A percentile compares a stretch with the other conserved stretches of the same genome.
Evolutionary conservation across 1,139 yeast genomes (phyloP).

Genomic region (Geotrichum fermentans): DNA sequence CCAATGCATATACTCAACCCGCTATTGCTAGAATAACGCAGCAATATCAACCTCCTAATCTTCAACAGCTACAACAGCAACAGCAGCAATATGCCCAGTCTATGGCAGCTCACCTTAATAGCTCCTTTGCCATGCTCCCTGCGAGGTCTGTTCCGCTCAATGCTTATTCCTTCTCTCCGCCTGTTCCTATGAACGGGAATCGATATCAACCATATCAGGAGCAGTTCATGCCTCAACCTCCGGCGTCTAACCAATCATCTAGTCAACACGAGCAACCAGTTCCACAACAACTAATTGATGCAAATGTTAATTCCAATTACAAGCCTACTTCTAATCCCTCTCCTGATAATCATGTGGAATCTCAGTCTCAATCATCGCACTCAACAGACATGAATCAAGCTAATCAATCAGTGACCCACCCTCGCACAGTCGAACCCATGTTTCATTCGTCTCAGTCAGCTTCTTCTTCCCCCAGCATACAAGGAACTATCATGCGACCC

Average conservation of each 20-base stretch:
- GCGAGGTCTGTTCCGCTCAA: constrained; percentile 1
- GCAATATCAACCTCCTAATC: constrained; percentile 3
- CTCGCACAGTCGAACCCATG: not conserved
- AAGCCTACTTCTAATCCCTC: not conserved
- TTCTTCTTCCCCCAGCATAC: not conserved
- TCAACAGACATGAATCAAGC: no score
- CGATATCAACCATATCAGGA: constrained; percentile 2
- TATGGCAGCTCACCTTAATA: not conserved
- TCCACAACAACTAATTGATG: not conserved
- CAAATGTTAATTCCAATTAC: not conserved
- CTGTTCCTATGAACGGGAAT: not conserved
- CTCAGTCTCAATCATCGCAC: not conserved
- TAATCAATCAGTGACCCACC: no score
- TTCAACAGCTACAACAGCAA: not conserved
- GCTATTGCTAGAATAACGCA: not conserved
- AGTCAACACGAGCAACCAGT: not conserved
- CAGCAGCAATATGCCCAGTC: constrained; percentile 5
- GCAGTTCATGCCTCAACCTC: constrained; percentile 1
- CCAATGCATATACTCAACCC: not conserved
- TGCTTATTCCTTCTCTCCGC: not conserved
- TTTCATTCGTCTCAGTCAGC: not conserved
- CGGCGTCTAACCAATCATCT: not conserved
- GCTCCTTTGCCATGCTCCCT: not conserved
- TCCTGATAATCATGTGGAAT: not conserved
- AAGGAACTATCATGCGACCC: constrained; percentile 31